Percentiles rank a stretch among this genome's conserved stretches.
Evolutionary conservation across 176 grass and related monocot species (phyloP).

Genomic region (Aegilops umbellulata): DNA sequence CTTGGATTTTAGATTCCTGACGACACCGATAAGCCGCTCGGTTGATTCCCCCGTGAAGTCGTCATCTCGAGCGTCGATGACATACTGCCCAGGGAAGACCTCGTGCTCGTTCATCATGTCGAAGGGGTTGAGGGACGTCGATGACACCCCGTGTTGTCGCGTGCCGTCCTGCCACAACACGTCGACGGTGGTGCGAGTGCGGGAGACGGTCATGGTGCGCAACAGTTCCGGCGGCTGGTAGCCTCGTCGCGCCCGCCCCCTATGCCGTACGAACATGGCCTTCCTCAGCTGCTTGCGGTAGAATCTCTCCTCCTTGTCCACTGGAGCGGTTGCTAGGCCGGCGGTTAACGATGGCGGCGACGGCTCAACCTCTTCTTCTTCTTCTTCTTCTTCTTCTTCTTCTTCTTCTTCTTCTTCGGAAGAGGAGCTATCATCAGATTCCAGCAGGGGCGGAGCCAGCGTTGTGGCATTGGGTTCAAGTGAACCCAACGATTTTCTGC

Average conservation of each 20-base stretch:
- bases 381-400: neutral
- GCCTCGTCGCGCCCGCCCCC: no score
- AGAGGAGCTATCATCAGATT: neutral
- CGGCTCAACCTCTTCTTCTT: neutral
- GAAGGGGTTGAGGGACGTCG: neutral
- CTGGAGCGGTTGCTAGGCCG: no score
- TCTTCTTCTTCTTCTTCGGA: neutral
- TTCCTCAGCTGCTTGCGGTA: no score
- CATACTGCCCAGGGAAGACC: neutral
- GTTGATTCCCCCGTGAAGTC: neutral
- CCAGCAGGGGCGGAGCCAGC: no score
- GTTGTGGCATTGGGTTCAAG: no score
- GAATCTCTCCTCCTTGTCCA: no score
- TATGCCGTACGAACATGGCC: no score
- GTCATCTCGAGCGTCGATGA: neutral
- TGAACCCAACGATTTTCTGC: no score
- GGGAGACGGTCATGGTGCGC: neutral
- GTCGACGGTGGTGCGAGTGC: neutral
- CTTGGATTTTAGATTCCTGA: neutral
- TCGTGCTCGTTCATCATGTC: neutral
- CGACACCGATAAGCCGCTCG: neutral
- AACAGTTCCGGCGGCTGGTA: neutral
- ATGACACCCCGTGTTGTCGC: neutral
- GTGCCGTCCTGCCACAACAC: conserved; percentile 4
- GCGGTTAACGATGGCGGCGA: no score